phyloP scores from a whole-genome alignment of 176 grass and related monocot species.

The Echinochloa phyllopogon region DNA sequence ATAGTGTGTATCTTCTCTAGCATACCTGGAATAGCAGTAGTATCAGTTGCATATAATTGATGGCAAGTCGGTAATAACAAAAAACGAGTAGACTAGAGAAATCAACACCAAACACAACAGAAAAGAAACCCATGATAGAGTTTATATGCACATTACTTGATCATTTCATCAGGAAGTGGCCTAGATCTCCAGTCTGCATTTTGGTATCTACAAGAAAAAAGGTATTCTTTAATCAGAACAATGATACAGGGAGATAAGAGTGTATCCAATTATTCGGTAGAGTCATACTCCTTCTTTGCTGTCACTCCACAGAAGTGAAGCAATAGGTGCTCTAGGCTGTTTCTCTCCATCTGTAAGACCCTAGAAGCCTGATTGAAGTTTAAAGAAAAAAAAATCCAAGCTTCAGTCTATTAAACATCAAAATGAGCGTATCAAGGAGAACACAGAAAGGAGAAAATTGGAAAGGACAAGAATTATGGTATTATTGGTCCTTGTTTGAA shows the following conservation, averaged over 20 bases:
- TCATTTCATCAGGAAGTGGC: conserved; percentile 89
- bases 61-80: neutral
- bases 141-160: conserved; percentile 70
- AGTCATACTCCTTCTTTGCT: conserved; percentile 84
- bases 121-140: conserved; percentile 39
- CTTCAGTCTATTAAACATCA: conserved; percentile 35
- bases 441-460: conserved; percentile 31
- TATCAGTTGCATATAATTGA: conserved; percentile 33
- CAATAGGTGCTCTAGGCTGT: conserved; percentile 88
- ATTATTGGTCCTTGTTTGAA: conserved; percentile 27
- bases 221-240: conserved; percentile 39
- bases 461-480: conserved; percentile 27
- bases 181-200: conserved; percentile 92
- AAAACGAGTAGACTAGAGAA: neutral
- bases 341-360: conserved; percentile 90
- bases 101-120: conserved; percentile 26
- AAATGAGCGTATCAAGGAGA: conserved; percentile 27
- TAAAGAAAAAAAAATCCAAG: conserved; percentile 24
- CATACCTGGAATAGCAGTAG: conserved; percentile 70
- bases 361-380: conserved; percentile 78
- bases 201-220: conserved; percentile 84
- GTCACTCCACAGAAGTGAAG: conserved; percentile 81
- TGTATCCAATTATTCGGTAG: neutral
- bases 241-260: conserved; percentile 30
- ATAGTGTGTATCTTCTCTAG: conserved; percentile 99